Base-by-base conservation (phyloP, 1,284 basidiomycete species). In the Pyrrhoderma noxium region DNA sequence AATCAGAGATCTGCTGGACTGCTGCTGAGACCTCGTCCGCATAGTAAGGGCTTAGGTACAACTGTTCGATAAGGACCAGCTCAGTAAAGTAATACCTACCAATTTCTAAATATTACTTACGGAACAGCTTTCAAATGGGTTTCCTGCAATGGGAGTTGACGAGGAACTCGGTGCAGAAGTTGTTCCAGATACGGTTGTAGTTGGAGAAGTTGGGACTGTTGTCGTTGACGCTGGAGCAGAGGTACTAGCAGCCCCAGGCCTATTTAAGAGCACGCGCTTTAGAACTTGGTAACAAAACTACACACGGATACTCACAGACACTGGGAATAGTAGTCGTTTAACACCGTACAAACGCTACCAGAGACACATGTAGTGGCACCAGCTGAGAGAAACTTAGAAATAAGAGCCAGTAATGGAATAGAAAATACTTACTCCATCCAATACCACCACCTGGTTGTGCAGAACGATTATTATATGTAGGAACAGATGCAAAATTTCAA, bases 291-390 rank as follows among this genome's bases (percentile, higher is more conserved):
- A 38, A 47, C 31, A 36, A n/a, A n/a, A 27, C n/a, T 5, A 40
- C 51, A 42, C 5, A 18, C 48, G 18, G 25, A 37, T 21, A 65
- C 74, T 54, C 60, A 76, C 75, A 79, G 57, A 71, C 77, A 80
- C 62, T 80, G 77, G 35, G 66, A 79, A 64, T 80, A 80, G 61
- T 72, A 81, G 43, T 70, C 67, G 58, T 78, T 79, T 18, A 61
- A 55, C 45, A 62, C 60, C 9, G 63, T 63, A 63, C 77, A 81
- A 25, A 57, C 57, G 1, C 63, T 57, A 18, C 66, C 67, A 44
- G 63, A 48, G n/a, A 58, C 66, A 46, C 67, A 58, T 14, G 52
- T 58, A 16, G 54, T 57, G 4, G 56, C 18, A n/a, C 57, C 56
- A 44, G 45, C 46, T 51, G 49, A 19, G 8, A 13, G 21, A 9